Base-by-base conservation (phyloP, 176 grass and related monocot species). In the Eleusine coracana region DNA sequence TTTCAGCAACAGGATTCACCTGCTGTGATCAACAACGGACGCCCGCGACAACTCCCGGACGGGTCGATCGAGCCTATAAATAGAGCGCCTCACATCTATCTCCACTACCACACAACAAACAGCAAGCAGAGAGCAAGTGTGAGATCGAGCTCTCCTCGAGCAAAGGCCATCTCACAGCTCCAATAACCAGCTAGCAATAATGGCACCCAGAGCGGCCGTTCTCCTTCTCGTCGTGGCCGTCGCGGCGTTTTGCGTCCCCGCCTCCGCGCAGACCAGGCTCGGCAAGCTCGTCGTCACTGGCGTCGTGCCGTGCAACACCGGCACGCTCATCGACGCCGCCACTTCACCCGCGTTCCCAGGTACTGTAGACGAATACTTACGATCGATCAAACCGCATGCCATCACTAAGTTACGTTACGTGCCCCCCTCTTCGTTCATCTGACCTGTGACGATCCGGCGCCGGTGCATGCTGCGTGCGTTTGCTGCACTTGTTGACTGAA, bases 251-350 rank as follows among this genome's bases (percentile, higher is more conserved):
- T 84, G 75, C 49, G 28, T 44, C 39, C 42, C 58, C 21, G 51
- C 74, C 7, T 42, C 68, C 9, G 80, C 75, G 13, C 79, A 82
- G 37, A 68, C 64, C 50, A 75, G 70, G 38, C 67, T 74, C 4
- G 81, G 77, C 23, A 82, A 41, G 69, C n/a, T 83, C 79, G 51
- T 92, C 63, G 42, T 92, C 70, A 77, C 74, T 40, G 86, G 80
- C 75, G 61, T 85, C 28, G 83, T 92, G 49, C 83, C 86, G 48
- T 92, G 86, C 83, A 83, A 69, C 83, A 86, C 78, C 23, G 79
- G 86, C 63, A 72, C 73, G 63, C 68, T 90, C 60, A 86, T 90
- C 60, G 80, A 90, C 80, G 66, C 18, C 16, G 68, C 74, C 10
- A 70, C 63, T 13, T 83, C 90, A 8, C 83, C 90, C 14, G 83